Conservation (phyloP, 371 early-diverging fungal species). For the Syncephalastrum monosporum region DNA sequence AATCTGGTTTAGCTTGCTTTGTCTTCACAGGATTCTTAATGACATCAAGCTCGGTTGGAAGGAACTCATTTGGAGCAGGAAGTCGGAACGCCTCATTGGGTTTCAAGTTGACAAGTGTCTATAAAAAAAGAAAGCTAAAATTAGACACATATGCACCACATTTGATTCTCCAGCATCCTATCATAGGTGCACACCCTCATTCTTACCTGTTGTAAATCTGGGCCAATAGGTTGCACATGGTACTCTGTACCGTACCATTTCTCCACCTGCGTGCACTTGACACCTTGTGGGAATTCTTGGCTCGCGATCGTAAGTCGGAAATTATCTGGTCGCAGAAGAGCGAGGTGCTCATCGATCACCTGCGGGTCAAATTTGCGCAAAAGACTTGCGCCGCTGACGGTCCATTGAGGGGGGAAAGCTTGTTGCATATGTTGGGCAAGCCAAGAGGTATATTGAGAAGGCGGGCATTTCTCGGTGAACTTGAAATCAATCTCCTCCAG, state of each 20-base stretch:
- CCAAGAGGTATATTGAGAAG: constrained; percentile 52
- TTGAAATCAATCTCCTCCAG: constrained; percentile 71
- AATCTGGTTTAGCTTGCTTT: constrained; percentile 45
- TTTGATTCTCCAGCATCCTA: neutral
- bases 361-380: constrained; percentile 58
- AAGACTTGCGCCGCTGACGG: constrained; percentile 66
- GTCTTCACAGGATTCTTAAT: constrained; percentile 34
- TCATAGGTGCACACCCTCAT: neutral
- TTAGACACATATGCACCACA: neutral
- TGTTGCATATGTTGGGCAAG: constrained; percentile 57
- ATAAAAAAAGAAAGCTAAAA: neutral
- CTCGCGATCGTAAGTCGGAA: constrained; percentile 54
- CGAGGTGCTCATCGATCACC: constrained; percentile 51
- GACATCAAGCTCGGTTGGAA: constrained; percentile 68
- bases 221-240: constrained; percentile 56
- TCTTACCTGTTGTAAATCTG: constrained; percentile 53
- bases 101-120: constrained; percentile 47
- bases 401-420: constrained; percentile 65
- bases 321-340: constrained; percentile 62
- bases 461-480: constrained; percentile 75
- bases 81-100: constrained; percentile 63
- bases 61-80: constrained; percentile 80
- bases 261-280: constrained; percentile 58
- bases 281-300: constrained; percentile 46
- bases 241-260: constrained; percentile 86